Conservation (phyloP, 202 grass and related monocot species). For the Panicum hallii region DNA sequence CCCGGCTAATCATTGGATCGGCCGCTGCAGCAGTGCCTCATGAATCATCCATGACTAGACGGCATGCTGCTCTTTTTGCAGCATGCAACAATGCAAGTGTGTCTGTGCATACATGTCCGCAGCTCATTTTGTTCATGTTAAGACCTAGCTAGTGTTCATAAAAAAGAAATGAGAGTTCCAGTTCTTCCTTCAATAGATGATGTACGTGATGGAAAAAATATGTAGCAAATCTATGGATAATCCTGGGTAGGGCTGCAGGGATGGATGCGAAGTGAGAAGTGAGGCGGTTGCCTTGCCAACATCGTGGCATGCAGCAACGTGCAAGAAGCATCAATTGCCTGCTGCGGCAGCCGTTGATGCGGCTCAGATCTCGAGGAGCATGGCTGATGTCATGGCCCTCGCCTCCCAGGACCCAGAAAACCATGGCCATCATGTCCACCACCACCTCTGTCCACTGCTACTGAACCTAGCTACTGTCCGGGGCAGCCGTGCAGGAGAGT, state of each 20-base stretch:
- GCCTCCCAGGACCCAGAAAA: conserved; percentile 33
- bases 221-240: neutral
- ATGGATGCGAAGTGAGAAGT: neutral
- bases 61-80: conserved; percentile 29
- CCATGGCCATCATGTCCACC: conserved; percentile 42
- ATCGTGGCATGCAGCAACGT: neutral
- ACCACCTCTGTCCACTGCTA: neutral
- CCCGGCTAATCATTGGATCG: conserved; percentile 53
- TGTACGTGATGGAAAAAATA: neutral
- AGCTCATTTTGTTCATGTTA: neutral
- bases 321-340: conserved; percentile 36
- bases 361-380: conserved; percentile 2
- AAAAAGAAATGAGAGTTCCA: neutral
- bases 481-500: neutral
- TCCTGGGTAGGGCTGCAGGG: neutral
- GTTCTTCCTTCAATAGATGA: neutral
- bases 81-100: neutral
- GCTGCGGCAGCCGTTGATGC: neutral
- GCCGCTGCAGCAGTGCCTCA: conserved; percentile 10
- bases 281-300: neutral
- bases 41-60: conserved; percentile 22
- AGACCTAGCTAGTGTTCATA: neutral
- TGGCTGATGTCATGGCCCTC: conserved; percentile 31
- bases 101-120: neutral
- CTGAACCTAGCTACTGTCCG: neutral